phyloP scores from a whole-genome alignment of 176 grass and related monocot genomes.

The maize (Zea mays) region Zm-B73-REFERENCE-NAM-5.0 NC_050101.1:71697501-71698000 shows the following conservation, averaged over 20 bases:
- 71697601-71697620: too few species aligned
- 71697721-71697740: background rate
- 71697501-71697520: too few species aligned
- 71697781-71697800: conserved; percentile 67
- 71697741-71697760: conserved; percentile 60
- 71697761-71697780: conserved; percentile 62
- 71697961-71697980: conserved; percentile 76
- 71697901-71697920: conserved; percentile 43
- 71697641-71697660: too few species aligned
- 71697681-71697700: too few species aligned
- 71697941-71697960: conserved; percentile 58
- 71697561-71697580: too few species aligned
- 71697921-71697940: conserved; percentile 65
- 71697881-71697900: conserved; percentile 64
- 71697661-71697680: too few species aligned
- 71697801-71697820: conserved; percentile 71
- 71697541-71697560: too few species aligned
- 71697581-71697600: too few species aligned
- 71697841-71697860: conserved; percentile 33
- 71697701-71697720: too few species aligned
- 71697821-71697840: conserved; percentile 37
- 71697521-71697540: too few species aligned
- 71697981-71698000: conserved; percentile 45
- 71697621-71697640: too few species aligned
- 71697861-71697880: conserved; percentile 76